These are phyloP conservation scores for Fusarium luffae DNA, from an alignment of 2,329 filamentous ascomycete genomes.

Conservation along the genomic window DNA sequence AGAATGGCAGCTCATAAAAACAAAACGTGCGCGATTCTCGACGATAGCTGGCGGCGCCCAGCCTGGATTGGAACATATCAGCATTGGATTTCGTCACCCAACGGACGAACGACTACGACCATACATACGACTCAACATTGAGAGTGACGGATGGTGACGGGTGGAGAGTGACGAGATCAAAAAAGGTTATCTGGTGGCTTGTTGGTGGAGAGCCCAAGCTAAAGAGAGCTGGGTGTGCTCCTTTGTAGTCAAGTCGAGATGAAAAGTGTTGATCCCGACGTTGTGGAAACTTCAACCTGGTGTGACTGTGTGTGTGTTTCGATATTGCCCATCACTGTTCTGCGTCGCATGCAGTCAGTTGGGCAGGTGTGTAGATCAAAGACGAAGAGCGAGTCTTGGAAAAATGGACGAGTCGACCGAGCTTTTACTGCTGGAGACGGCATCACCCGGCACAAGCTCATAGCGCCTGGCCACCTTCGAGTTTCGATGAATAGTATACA, in stretches of 20 bases:
- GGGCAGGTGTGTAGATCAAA: conserved; percentile 25
- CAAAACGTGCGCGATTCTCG: conserved; percentile 46
- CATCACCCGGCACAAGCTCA: neutral
- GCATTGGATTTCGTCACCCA: conserved; percentile 49
- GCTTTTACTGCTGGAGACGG: neutral
- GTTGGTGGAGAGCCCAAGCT: conserved; percentile 37
- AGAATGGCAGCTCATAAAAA: conserved; percentile 45
- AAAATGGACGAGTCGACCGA: neutral
- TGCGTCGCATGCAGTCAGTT: conserved; percentile 13
- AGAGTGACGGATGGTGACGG: conserved; percentile 46
- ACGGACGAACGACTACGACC: conserved; percentile 41
- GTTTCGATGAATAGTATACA: neutral
- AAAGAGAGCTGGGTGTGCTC: conserved; percentile 45
- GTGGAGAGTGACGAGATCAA: conserved; percentile 44
- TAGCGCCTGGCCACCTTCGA: neutral
- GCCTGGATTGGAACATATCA: conserved; percentile 46
- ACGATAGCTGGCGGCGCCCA: conserved; percentile 37
- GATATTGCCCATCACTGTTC: conserved; percentile 34
- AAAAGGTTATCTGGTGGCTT: conserved; percentile 41
- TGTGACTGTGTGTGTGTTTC: conserved; percentile 45
- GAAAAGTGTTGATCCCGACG: conserved; percentile 51
- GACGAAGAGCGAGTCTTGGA: conserved; percentile 12
- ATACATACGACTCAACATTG: conserved; percentile 41
- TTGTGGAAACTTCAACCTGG: conserved; percentile 43
- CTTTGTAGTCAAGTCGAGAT: conserved; percentile 54